phyloP scores from a whole-genome alignment of 208 protist genomes.

The Trypanosoma avium region DNA sequence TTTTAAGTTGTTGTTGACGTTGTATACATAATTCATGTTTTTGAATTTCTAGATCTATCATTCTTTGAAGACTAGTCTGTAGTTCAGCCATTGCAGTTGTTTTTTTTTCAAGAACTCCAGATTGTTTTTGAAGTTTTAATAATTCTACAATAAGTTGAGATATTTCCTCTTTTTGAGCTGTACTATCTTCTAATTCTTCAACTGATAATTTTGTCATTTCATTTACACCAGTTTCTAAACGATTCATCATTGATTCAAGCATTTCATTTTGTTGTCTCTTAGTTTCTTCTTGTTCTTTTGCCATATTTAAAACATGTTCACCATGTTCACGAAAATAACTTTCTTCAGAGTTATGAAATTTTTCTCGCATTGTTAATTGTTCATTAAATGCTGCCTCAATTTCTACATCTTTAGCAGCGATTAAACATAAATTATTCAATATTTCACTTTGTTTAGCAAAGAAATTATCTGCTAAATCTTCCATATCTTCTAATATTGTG shows the following conservation, averaged over 20 bases:
- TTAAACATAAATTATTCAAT: slow-evolving; percentile 25
- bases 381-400: slow-evolving; percentile 45
- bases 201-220: slow-evolving; percentile 26
- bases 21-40: slow-evolving; percentile 39
- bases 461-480: slow-evolving; percentile 16
- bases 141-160: slow-evolving; percentile 35
- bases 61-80: slow-evolving; percentile 32
- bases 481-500: slow-evolving; percentile 17
- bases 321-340: slow-evolving; percentile 45
- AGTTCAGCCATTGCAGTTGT: slow-evolving; percentile 27
- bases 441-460: slow-evolving; percentile 18
- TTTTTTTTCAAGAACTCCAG: slow-evolving; percentile 24
- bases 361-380: slow-evolving; percentile 28
- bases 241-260: slow-evolving; percentile 34
- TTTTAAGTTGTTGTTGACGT: slow-evolving; percentile 41
- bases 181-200: slow-evolving; percentile 27
- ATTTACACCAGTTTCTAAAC: slow-evolving; percentile 17
- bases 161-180: slow-evolving; percentile 23
- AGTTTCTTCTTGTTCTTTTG: slow-evolving; percentile 33
- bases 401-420: slow-evolving; percentile 28
- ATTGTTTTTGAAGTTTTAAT: slow-evolving; percentile 31
- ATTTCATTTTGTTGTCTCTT: slow-evolving; percentile 28
- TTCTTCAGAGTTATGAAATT: slow-evolving; percentile 27
- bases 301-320: slow-evolving; percentile 31
- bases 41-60: slow-evolving; percentile 50